Base-by-base conservation (phyloP, 257 asterid genomes). In the Schizonepeta tenuifolia region DNA sequence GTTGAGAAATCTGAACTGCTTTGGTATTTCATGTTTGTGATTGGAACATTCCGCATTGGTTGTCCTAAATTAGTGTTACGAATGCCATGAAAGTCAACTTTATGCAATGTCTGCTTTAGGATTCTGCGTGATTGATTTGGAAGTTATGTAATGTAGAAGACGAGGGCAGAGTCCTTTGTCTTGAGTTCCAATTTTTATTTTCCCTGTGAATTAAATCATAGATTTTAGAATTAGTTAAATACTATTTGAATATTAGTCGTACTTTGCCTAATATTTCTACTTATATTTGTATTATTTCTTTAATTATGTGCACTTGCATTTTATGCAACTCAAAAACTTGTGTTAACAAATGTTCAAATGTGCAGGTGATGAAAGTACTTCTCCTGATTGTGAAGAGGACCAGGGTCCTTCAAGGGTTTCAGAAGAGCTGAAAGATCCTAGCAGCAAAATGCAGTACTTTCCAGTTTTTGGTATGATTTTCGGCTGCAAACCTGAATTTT, bases 361-460 rank as follows among this genome's bases (percentile, higher is more conserved):
- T 76, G 73, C 86, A 90, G 94, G 94, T 78, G 92, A 90, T 78
- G 74, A 78, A 62, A 81, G 79, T 74, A 68, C 80, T 64, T 80
- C 86, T 8, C 58, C 80, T 49, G 94, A 84, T 57, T 67, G 70
- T 78, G 83, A 76, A 80, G 82, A 75, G 67, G 79, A 72, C 56
- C 81, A 47, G 64, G 78, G 74, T 76, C 78, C 81, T 61, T 33
- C 59, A 35, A n/a, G 40, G 24, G 59, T 58, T 67, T 69, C 26
- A n/a, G 73, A 63, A 31, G n/a, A n/a, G n/a, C n/a, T 60, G 36
- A 40, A 80, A 24, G n/a, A 56, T 75, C 71, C 83, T 65, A 63
- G 80, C 72, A 69, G 56, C 9, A 61, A 44, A 54, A 63, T 69
- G 40, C 80, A 58, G 41, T 74, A 74, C 78, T 83, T 84, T 65